Conservation (phyloP, 2,329 filamentous ascomycete genomes). For the Neonectria punicea region DNA sequence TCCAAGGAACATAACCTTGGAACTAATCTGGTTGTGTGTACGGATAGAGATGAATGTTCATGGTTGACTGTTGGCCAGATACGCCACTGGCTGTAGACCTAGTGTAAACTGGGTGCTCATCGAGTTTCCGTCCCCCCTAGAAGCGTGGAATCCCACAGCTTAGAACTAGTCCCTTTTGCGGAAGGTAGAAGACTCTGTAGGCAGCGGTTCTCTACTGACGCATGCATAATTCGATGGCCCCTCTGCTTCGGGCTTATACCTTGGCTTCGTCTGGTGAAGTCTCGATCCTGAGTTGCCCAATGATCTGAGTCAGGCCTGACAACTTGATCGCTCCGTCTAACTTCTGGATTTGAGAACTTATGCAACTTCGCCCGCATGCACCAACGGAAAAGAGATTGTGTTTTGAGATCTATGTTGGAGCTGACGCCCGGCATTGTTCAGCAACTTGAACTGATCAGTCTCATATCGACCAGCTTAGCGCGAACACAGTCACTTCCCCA, state of each 20-base stretch:
- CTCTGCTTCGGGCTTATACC: neutral
- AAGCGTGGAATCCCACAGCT: neutral
- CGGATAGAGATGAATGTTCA: neutral
- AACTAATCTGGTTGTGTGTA: neutral
- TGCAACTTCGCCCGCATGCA: no score
- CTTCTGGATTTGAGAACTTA: no score
- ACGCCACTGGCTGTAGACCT: neutral
- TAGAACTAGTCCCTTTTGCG: no score
- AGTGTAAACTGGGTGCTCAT: no score
- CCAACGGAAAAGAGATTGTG: no score
- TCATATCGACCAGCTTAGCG: no score
- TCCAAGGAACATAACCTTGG: no score
- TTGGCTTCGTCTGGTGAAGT: neutral
- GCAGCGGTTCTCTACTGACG: neutral
- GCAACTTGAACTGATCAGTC: no score
- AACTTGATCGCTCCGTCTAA: conserved; percentile 10
- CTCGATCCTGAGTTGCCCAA: conserved; percentile 14
- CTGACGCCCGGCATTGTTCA: no score
- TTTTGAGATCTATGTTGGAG: no score
- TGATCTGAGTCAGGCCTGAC: conserved; percentile 25
- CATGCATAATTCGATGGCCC: neutral
- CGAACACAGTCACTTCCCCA: no score
- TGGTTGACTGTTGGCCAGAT: neutral
- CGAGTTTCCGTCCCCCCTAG: neutral
- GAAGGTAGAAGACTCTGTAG: neutral